phyloP scores from a whole-genome alignment of 1,284 basidiomycete species.

The Lignosus rhinocerotis region DNA sequence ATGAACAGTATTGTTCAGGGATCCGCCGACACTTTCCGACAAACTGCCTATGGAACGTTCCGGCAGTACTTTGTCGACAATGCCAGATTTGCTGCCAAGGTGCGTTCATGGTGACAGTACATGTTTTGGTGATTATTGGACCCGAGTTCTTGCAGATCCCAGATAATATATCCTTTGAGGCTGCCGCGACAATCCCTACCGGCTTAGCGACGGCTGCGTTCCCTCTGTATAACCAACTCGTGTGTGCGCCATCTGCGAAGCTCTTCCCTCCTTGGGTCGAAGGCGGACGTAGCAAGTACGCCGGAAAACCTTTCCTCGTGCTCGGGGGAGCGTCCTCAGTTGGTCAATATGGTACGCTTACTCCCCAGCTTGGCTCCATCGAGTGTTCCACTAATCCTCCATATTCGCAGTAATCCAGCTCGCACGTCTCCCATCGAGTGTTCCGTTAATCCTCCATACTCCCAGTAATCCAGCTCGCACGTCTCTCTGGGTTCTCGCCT shows the following conservation, averaged over 20 bases:
- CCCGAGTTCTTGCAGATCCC: constrained; percentile 27
- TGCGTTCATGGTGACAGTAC: background rate
- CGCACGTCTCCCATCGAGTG: too few species aligned
- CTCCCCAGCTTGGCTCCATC: too few species aligned
- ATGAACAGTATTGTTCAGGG: constrained; percentile 24
- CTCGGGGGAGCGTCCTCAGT: constrained; percentile 47
- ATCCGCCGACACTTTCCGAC: background rate
- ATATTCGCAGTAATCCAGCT: too few species aligned
- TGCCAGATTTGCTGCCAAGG: constrained; percentile 31
- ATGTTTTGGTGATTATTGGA: background rate
- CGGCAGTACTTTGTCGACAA: constrained; percentile 35
- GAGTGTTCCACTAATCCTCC: too few species aligned
- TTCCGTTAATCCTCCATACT: too few species aligned
- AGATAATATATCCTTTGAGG: constrained; percentile 33
- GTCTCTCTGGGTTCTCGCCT: constrained; percentile 50
- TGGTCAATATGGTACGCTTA: constrained; percentile 38
- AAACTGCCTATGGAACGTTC: constrained; percentile 26
- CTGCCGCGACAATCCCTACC: constrained; percentile 42
- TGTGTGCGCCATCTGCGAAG: constrained; percentile 29
- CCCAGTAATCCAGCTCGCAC: constrained; percentile 49
- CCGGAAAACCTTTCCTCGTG: constrained; percentile 40
- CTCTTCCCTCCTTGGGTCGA: constrained; percentile 30
- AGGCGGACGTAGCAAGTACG: constrained; percentile 38
- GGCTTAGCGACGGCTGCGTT: constrained; percentile 40
- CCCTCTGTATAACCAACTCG: constrained; percentile 38